phyloP scores from a whole-genome alignment of 805 yeast genomes.

The Candida tammaniensis region DNA sequence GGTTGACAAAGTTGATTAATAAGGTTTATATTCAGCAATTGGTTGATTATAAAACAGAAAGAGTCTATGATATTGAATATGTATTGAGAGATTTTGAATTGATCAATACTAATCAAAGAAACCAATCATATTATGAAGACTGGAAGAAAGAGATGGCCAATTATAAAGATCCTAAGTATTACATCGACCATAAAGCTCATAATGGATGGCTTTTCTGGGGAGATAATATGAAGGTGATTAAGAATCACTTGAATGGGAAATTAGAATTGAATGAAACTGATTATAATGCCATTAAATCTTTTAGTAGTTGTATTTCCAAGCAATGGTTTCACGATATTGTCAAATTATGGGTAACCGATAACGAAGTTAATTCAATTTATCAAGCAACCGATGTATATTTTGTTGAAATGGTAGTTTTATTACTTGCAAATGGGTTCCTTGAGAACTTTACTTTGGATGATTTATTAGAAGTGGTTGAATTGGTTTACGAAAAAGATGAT shows the following conservation, averaged over 20 bases:
- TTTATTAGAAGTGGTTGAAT: constrained; percentile 47
- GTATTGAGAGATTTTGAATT: constrained; percentile 32
- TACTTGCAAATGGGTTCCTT: constrained; percentile 45
- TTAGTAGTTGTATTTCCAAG: constrained; percentile 48
- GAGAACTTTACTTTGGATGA: constrained; percentile 48
- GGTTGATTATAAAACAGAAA: constrained; percentile 45
- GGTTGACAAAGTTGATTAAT: constrained; percentile 52
- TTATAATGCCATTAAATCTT: constrained; percentile 29
- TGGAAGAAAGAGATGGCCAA: constrained; percentile 55
- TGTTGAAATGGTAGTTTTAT: constrained; percentile 46
- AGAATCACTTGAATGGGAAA: constrained; percentile 23
- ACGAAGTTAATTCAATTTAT: constrained; percentile 66
- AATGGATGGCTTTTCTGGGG: constrained; percentile 82
- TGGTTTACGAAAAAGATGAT: constrained; percentile 60
- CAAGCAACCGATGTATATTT: constrained; percentile 64
- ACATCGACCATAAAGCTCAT: constrained; percentile 53
- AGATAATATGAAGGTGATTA: constrained; percentile 45
- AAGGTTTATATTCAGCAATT: constrained; percentile 45
- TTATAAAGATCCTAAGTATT: constrained; percentile 46
- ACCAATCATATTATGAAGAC: constrained; percentile 31
- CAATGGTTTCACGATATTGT: constrained; percentile 59
- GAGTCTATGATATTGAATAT: constrained; percentile 38
- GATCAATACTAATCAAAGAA: constrained; percentile 39
- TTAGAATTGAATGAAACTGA: constrained; percentile 39
- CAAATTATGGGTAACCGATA: constrained; percentile 56